Base-by-base conservation (phyloP, 495 filamentous ascomycete species). In the Aspergillus leporis region DNA sequence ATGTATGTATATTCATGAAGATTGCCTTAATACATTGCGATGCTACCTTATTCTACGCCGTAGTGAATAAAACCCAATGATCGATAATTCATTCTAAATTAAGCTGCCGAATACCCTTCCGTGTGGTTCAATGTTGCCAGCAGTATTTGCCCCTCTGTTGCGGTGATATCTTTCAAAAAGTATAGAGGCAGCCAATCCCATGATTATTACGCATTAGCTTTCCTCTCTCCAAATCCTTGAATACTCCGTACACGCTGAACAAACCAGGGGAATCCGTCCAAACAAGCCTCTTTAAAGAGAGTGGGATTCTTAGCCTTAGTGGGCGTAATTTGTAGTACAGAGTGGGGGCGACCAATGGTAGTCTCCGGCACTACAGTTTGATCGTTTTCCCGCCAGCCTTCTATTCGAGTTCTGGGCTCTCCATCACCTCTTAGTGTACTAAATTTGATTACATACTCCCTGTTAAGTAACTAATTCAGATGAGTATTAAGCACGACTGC, bases 281-380 rank as follows among this genome's bases (percentile, higher is more conserved):
- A 45, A 45, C 41, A 45, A 45, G 41, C 41, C 41, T 45, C 41
- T 21, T 3, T 5, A 14, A 21, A 45, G n/a, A 9, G 8, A 45
- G 3, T 18, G 41, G 41, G n/a, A 50, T 25, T 50, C 22, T 50
- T 25, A 50, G 4, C 18, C 28, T 41, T 25, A 21, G 52, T 34
- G 25, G 48, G 48, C 49, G 56, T 59, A 58, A 51, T 53, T 59
- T 47, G 23, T n/a, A 32, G 49, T 36, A 53, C 56, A 38, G 21
- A 53, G 56, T 59, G 56, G 56, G 38, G 56, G 5, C 25, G 3
- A 36, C 9, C 19, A n/a, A 25, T 19, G 16, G 34, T 51, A 51
- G 38, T 46, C 56, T 49, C 56, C 56, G 56, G 51, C 51, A 23
- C 48, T 36, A 32, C 31, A 36, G 36, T 12, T 41, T 58, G 48